Percentiles rank a stretch among this genome's conserved stretches.
phyloP scores from a whole-genome alignment of 176 grass and related monocot genomes.

The Hsuehochloa calcarea region DNA sequence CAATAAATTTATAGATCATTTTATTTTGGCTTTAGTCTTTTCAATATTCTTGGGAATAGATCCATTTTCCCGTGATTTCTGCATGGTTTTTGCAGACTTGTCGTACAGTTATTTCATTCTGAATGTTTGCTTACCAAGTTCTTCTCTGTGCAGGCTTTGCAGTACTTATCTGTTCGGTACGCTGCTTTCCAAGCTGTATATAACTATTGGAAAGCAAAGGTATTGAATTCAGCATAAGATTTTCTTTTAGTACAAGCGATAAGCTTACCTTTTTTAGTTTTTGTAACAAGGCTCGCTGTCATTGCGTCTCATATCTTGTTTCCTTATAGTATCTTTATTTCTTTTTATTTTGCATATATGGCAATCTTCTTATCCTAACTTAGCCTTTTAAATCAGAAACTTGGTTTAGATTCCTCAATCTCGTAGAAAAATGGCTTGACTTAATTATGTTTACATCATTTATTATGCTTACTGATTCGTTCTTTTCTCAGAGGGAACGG shows the following conservation, averaged over 20 bases:
- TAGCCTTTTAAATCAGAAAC: neutral
- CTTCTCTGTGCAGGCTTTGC: slow-evolving; percentile 66
- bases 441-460: slow-evolving; percentile 19
- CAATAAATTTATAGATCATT: neutral
- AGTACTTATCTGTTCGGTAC: slow-evolving; percentile 65
- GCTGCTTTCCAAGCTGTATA: slow-evolving; percentile 81
- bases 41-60: neutral
- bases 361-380: neutral
- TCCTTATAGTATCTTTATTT: neutral
- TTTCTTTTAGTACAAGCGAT: neutral
- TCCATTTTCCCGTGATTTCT: neutral
- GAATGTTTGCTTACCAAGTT: slow-evolving; percentile 33
- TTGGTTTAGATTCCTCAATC: slow-evolving; percentile 2
- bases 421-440: neutral
- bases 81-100: neutral
- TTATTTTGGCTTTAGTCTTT: slow-evolving; percentile 1
- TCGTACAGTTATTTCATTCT: neutral
- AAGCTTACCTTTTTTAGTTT: slow-evolving; percentile 24
- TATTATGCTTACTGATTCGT: slow-evolving; percentile 23
- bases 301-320: neutral
- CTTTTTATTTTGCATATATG: slow-evolving; percentile 8
- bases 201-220: slow-evolving; percentile 97
- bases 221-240: slow-evolving; percentile 29
- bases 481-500: slow-evolving; percentile 70
- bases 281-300: neutral